A percentile compares a stretch with the other conserved stretches of the same genome.
phyloP scores from a whole-genome alignment of 345 rosid species.

The Corymbia maculata region DNA sequence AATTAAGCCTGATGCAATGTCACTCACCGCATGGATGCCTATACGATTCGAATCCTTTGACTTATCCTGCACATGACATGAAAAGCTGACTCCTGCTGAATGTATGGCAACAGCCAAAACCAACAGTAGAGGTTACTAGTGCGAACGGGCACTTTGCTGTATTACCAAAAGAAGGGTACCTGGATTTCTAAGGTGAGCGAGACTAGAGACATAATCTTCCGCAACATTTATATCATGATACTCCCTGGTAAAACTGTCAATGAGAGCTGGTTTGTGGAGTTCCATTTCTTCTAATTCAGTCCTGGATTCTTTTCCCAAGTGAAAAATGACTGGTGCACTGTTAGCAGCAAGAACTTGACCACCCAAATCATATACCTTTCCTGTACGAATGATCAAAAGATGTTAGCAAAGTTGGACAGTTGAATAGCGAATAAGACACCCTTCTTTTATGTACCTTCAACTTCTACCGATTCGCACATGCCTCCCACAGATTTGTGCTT shows the following conservation, averaged over 20 bases:
- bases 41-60: too few species aligned
- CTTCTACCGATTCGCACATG: constrained; percentile 63
- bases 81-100: too few species aligned
- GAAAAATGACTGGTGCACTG: constrained; percentile 52
- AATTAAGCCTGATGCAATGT: too few species aligned
- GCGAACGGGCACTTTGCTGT: not conserved
- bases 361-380: constrained; percentile 55
- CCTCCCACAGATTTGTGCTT: constrained; percentile 55
- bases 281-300: constrained; percentile 55
- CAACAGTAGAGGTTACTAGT: too few species aligned
- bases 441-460: constrained; percentile 31
- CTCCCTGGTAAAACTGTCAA: constrained; percentile 41
- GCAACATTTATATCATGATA: constrained; percentile 45
- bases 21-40: too few species aligned
- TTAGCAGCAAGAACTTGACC: constrained; percentile 75
- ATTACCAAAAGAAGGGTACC: constrained; percentile 13
- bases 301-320: constrained; percentile 45
- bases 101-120: too few species aligned
- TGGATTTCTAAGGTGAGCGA: constrained; percentile 52
- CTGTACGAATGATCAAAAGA: constrained; percentile 8
- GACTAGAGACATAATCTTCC: constrained; percentile 55
- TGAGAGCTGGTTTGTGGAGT: constrained; percentile 51
- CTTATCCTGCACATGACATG: too few species aligned
- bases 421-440: not conserved
- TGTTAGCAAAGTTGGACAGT: not conserved